Base-by-base conservation (phyloP, 805 yeast genomes). In the Metschnikowia matae region DNA sequence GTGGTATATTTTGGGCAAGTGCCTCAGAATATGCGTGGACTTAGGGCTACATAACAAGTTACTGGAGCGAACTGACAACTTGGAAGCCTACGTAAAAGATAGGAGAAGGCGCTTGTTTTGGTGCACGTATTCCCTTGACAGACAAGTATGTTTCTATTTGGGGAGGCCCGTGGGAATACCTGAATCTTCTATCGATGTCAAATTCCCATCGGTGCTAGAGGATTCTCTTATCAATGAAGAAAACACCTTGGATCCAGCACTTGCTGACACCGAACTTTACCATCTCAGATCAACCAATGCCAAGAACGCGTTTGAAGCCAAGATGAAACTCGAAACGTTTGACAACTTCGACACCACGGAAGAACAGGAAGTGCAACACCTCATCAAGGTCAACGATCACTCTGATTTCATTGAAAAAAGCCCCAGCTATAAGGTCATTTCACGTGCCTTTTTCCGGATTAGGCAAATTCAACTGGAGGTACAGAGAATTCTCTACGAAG, bases 161-260 rank as follows among this genome's bases (percentile, higher is more conserved):
- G 95, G 95, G 0, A 75, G 97, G 36, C 97, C 97, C 0, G 84
- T 86, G 56, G 94, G 96, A 0, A 85, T 90, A 1, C 94, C 96
- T 0, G 96, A 90, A 57, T 90, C 85, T 55, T 77, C 83, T 46
- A 80, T 89, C 40, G 77, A 81, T 46, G 84, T 87, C 1, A 80
- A 80, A 38, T 87, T 84, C 62, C 96, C 96, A 0, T 79, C 86
- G 15, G 77, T 76, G 39, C 66, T 85, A 42, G 97, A 90, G 67
- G 97, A 90, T 62, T 77, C 89, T 1, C 63, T 75, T 36, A 82
- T 88, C 11, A 67, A 58, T 37, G 71, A 68, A 34, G 53, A 55
- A 23, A 72, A 64, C 51, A 59, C 65, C 0, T 17, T 44, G 34
- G 38, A 42, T 14, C 45, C 45, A 6, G 13, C 13, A 10, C 39